Evolutionary conservation across 495 filamentous ascomycete genomes (phyloP).

Genomic region (Hypoxylon rickii): DNA sequence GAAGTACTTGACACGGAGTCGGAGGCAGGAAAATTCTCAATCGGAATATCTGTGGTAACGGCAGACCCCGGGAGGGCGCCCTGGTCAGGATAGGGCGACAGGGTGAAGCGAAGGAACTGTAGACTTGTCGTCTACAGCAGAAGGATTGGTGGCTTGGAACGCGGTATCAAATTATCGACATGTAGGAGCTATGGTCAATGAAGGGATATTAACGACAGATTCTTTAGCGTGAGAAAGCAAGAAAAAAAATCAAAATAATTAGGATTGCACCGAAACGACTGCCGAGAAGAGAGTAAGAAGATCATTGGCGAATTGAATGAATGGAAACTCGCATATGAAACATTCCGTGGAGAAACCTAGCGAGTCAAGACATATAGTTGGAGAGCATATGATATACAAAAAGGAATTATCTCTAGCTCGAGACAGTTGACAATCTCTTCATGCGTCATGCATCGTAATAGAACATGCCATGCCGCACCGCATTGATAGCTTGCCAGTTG

Average conservation of each 20-base stretch:
- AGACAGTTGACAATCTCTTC: slow-evolving; percentile 17
- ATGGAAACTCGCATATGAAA: slow-evolving; percentile 33
- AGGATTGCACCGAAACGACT: slow-evolving; percentile 20
- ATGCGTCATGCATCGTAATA: slow-evolving; percentile 19
- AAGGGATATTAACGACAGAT: slow-evolving; percentile 15
- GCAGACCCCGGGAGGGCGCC: slow-evolving; percentile 36
- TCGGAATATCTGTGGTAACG: slow-evolving; percentile 36
- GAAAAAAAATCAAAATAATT: background rate
- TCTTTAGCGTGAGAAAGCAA: slow-evolving; percentile 13
- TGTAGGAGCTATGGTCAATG: slow-evolving; percentile 11
- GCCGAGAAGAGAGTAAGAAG: slow-evolving; percentile 18
- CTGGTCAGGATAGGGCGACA: slow-evolving; percentile 28
- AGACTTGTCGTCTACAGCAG: slow-evolving; percentile 22
- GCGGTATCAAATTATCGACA: slow-evolving; percentile 15
- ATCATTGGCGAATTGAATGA: slow-evolving; percentile 24
- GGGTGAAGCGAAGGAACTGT: slow-evolving; percentile 27
- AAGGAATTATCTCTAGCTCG: slow-evolving; percentile 20
- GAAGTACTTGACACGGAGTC: slow-evolving; percentile 49
- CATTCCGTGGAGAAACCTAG: slow-evolving; percentile 30
- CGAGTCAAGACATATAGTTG: slow-evolving; percentile 9
- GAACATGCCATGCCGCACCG: too few species aligned
- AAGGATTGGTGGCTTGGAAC: slow-evolving; percentile 3
- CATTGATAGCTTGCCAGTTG: slow-evolving; percentile 3
- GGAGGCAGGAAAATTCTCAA: slow-evolving; percentile 33
- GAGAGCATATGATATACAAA: slow-evolving; percentile 24